Evolutionary conservation across 2,329 filamentous ascomycete genomes (phyloP).

Genomic region (Claviceps sorghi): DNA sequence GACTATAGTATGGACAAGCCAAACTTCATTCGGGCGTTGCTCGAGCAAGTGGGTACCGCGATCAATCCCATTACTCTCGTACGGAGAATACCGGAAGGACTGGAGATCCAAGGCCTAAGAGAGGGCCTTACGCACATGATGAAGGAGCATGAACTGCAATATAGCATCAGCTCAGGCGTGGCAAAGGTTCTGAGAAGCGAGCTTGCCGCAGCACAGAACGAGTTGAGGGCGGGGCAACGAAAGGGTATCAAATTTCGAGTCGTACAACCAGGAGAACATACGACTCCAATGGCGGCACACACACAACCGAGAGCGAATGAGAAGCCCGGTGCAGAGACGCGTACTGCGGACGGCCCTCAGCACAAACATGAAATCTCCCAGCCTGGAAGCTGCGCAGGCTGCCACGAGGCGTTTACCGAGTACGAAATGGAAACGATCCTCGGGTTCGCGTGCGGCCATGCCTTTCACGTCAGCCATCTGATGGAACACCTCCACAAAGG

Average conservation of each 20-base stretch:
- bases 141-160: conserved; percentile 89
- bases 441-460: conserved; percentile 69
- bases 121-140: conserved; percentile 85
- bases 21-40: conserved; percentile 75
- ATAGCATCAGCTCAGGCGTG: conserved; percentile 80
- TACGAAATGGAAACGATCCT: conserved; percentile 58
- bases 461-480: conserved; percentile 64
- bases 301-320: conserved; percentile 10
- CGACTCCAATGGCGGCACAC: conserved; percentile 18
- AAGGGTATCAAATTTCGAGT: conserved; percentile 85
- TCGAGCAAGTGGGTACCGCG: conserved; percentile 86
- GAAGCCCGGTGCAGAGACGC: conserved; percentile 3
- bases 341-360: conserved; percentile 1
- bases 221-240: conserved; percentile 62
- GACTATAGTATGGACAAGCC: conserved; percentile 98
- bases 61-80: conserved; percentile 89
- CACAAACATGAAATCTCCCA: conserved; percentile 20
- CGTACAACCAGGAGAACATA: conserved; percentile 28
- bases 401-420: conserved; percentile 40
- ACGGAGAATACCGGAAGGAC: conserved; percentile 75
- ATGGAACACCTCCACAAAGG: conserved; percentile 36
- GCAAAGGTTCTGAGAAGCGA: conserved; percentile 77
- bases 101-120: conserved; percentile 81
- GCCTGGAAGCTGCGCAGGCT: conserved; percentile 46
- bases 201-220: conserved; percentile 70